Evolutionary conservation across 164 flowering plant genomes (phyloP), one percentile per base, ranked within the genome.

Genomic region (Annona cherimola): DNA sequence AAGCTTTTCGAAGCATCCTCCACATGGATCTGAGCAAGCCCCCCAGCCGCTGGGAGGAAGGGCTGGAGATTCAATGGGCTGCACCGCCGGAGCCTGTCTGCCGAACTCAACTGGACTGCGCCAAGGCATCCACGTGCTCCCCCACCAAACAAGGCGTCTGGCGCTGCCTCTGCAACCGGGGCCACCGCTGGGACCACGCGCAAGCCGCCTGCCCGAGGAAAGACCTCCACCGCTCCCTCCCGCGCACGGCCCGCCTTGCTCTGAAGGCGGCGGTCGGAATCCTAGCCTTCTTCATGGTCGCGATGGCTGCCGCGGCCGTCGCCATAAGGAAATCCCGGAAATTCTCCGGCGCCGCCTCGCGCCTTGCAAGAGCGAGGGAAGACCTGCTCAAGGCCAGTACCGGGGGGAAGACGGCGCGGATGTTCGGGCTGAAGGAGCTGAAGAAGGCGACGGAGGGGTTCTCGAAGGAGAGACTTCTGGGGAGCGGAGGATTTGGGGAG

Each of bases 51-150:
- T 90, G 92, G 92, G 84, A 85, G 69, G 87, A 86, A 74, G 94
- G 94, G 0, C 45, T 90, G 76, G 92, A 90, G 76, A 84, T 88
- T 65, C 94, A 88, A 68, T 90, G 94, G 94, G 74, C 83, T 66
- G 67, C 86, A n/a, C 89, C 90, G 16, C 75, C 78, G 1, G 90
- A 89, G 69, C 89, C 90, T 1, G 57, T 72, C 16, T 89, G 91
- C 67, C 72, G 63, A 67, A 70, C 81, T 39, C 85, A 83, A 59
- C 61, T 69, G n/a, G 90, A 89, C 70, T 89, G 94, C 81, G 70
- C 79, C 5, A 72, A 75, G 0, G 44, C 70, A 42, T 69, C 72
- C 2, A 62, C 72, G 0, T 74, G 72, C 43, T 60, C 50, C 2
- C 4, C 5, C 2, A 63, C 18, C 44, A 45, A 68, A 41, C 59